A percentile compares a stretch with the other conserved stretches of the same genome.
phyloP scores from a whole-genome alignment of 306 rosid genomes.

The Lablab purpureus region DNA sequence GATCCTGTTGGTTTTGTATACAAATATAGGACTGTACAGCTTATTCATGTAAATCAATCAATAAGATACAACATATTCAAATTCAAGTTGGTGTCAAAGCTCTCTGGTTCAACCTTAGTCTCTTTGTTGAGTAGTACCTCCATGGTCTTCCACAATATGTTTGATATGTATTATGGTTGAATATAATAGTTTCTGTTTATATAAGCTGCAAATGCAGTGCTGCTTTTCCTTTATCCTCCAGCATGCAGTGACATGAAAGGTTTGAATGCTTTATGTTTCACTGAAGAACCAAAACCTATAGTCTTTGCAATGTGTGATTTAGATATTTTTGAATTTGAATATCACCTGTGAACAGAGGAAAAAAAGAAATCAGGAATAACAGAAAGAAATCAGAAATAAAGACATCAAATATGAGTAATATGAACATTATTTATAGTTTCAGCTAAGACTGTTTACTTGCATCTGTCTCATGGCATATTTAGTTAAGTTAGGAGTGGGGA shows the following conservation, averaged over 20 bases:
- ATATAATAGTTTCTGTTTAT: slow-evolving; percentile 1
- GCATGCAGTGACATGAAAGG: neutral
- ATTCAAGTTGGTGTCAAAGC: neutral
- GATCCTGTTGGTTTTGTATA: neutral
- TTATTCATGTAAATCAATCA: slow-evolving; percentile 11
- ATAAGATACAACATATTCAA: no score
- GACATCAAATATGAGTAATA: neutral
- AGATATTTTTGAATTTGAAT: slow-evolving; percentile 29
- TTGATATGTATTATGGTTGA: slow-evolving; percentile 5
- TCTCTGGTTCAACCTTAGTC: neutral
- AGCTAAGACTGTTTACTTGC: neutral
- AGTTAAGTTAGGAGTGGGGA: neutral
- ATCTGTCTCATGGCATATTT: neutral
- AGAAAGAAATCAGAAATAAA: neutral
- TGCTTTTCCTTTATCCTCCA: slow-evolving; percentile 33
- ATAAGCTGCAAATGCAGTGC: slow-evolving; percentile 3
- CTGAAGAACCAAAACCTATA: slow-evolving; percentile 17
- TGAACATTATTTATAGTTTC: slow-evolving; percentile 11
- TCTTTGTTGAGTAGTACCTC: neutral
- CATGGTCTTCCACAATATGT: neutral
- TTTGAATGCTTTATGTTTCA: slow-evolving; percentile 30
- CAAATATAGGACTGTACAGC: neutral
- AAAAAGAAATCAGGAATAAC: neutral
- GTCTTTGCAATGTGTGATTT: slow-evolving; percentile 14
- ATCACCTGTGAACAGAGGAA: neutral